Base-by-base conservation (phyloP, 148 eudicot genomes). In the Fallopia convolvulus region DNA sequence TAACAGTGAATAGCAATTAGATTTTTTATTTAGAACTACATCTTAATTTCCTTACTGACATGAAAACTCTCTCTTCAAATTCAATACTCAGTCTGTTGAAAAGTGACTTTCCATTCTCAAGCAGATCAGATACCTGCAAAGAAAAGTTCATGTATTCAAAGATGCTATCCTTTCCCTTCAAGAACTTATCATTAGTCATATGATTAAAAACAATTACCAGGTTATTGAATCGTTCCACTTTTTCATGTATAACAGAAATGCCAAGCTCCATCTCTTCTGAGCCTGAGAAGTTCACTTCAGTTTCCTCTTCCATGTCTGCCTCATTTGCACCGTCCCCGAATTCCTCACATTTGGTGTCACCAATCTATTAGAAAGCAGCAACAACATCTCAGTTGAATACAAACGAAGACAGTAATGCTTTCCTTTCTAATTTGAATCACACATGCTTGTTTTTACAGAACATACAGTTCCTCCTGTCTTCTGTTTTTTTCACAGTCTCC, bases 231-330 rank as follows among this genome's bases (percentile, higher is more conserved):
- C 81, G 83, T 60, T 90, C 83, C 70, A 93, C 90, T 86, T 89
- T 90, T 74, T 93, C 97, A 76, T 83, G 92, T 79, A 91, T 89
- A 79, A 78, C 80, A 86, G 74, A 80, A 75, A 91, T 89, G 77
- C 89, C 90, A 75, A 80, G 85, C 84, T 88, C 89, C 90, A 91
- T 88, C 76, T 90, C 93, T 85, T 93, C 94, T 44, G 97, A 91
- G 60, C 82, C 86, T 76, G 84, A 58, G 80, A 85, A 79, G 81
- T 75, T 80, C 77, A 68, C 79, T 73, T 80, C 91, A 63, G 80
- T 65, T 79, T 86, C 97, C 83, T 86, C 98, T 76, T 81, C 94
- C 75, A 74, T 82, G 80, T 77, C 78, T 80, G 80, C 85, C 72
- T 79, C 86, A 77, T 56, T 81, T 74, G 85, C 56, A 73, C 77